Base-by-base conservation (phyloP, 73 alveolate species). In the Tetrahymena malaccensis region DNA sequence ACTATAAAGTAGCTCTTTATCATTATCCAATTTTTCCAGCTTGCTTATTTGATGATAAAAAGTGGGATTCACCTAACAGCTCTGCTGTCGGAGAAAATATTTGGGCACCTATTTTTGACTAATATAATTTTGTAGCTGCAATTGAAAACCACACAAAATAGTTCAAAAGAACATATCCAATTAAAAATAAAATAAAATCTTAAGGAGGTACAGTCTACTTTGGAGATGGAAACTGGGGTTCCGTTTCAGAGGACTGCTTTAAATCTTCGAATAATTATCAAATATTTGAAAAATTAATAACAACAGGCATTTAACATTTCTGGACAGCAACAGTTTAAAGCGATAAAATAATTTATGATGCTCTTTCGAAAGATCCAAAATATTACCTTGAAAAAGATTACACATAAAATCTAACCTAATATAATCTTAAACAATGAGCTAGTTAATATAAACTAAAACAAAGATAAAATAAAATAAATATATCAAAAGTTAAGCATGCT, bases 31-130 rank as follows among this genome's bases (percentile, higher is more conserved):
- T 97, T 11, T 95, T 93, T 43, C 95, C 97, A n/a, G 84, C 98
- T 40, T 97, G 98, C 35, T 22, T 44, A 15, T 34, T 43, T 85
- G 55, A 95, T 33, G 31, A 57, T 13, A 85, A 93, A 93, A 35
- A 84, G 38, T 85, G 93, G 97, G 95, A 43, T 25, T 44, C 93
- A 1, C 55, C 43, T 27, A 34, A 33, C 12, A 43, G 85, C 43
- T 35, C 83, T 89, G 35, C 43, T 13, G 34, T 55, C 4, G 95
- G 96, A 15, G 50, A 94, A 94, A 84, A 84, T n/a, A 3, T 38
- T 84, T 97, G 98, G 98, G 84, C 94, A 10, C 98, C 98, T 10
- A 21, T 97, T 17, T 97, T 97, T 44, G 98, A 97, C 55, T 33
- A 94, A 25, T 94, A 94, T 94, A 40, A 55, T 34, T 89, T 97